phyloP scores from a whole-genome alignment of 352 stramenopile species.

The Phytophthora hybrid region DNA sequence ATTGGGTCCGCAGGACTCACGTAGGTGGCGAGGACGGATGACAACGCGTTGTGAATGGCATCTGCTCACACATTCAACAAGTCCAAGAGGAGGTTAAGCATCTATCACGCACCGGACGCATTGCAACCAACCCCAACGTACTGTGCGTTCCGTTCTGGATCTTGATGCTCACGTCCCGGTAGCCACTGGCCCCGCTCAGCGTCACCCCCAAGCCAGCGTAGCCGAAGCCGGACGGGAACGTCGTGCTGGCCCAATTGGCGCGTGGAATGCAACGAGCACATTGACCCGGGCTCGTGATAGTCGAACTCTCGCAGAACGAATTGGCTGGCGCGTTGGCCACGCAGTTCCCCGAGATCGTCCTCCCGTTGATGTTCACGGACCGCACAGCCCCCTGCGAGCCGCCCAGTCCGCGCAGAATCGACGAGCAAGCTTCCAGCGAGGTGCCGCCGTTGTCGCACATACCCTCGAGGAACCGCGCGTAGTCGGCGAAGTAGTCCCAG shows the following conservation, averaged over 20 bases:
- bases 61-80: conserved; percentile 25
- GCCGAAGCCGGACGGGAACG: conserved; percentile 54
- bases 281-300: conserved; percentile 23
- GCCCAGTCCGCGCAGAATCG: conserved; percentile 49
- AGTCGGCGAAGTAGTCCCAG: conserved; percentile 79
- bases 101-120: not conserved
- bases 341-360: conserved; percentile 33
- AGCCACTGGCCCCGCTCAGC: conserved; percentile 40
- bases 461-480: conserved; percentile 34
- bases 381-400: conserved; percentile 31
- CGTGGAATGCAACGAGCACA: conserved; percentile 54
- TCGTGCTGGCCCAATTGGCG: conserved; percentile 38
- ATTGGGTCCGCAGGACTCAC: conserved; percentile 50
- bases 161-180: conserved; percentile 41
- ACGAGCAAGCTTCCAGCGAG: conserved; percentile 47
- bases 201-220: conserved; percentile 41
- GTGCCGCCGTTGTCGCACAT: conserved; percentile 31
- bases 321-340: conserved; percentile 36
- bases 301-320: conserved; percentile 55
- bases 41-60: conserved; percentile 51
- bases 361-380: conserved; percentile 43
- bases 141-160: conserved; percentile 65
- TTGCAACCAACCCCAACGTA: conserved; percentile 26
- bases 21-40: conserved; percentile 46
- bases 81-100: conserved; percentile 3